phyloP scores from a whole-genome alignment of 2,329 filamentous ascomycete species.

The Fusarium papillatum region DNA sequence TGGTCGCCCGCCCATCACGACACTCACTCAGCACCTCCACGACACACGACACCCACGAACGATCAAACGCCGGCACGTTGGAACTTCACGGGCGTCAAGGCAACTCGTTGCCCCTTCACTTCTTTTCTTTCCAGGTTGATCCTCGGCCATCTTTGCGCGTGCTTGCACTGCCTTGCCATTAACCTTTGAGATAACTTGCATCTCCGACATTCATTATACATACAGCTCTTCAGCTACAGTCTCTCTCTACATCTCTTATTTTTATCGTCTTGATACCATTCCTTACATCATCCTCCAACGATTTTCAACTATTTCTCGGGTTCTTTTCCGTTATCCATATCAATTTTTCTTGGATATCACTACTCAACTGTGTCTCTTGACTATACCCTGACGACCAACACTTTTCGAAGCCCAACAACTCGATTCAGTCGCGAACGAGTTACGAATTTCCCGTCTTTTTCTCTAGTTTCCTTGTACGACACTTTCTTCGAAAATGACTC shows the following conservation, averaged over 20 bases:
- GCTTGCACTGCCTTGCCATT: conserved; percentile 44
- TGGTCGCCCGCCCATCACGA: conserved; percentile 9
- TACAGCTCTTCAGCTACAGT: conserved; percentile 21
- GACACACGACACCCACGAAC: conserved; percentile 26
- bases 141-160: conserved; percentile 62
- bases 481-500: conserved; percentile 49
- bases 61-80: conserved; percentile 41
- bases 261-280: conserved; percentile 42
- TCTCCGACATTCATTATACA: conserved; percentile 35
- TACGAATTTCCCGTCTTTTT: conserved; percentile 41
- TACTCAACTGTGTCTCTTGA: conserved; percentile 9
- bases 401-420: conserved; percentile 33
- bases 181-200: conserved; percentile 36
- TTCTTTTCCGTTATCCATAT: conserved; percentile 13
- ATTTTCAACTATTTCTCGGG: conserved; percentile 26
- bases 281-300: conserved; percentile 28
- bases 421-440: conserved; percentile 33
- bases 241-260: conserved; percentile 10
- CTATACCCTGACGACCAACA: conserved; percentile 35
- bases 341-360: conserved; percentile 23
- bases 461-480: conserved; percentile 32
- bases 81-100: conserved; percentile 38
- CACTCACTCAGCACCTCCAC: conserved; percentile 12
- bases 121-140: conserved; percentile 65
- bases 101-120: conserved; percentile 40